Evolutionary conservation across 768 basidiomycete genomes (phyloP).

Genomic region (Trametes coccinea): DNA sequence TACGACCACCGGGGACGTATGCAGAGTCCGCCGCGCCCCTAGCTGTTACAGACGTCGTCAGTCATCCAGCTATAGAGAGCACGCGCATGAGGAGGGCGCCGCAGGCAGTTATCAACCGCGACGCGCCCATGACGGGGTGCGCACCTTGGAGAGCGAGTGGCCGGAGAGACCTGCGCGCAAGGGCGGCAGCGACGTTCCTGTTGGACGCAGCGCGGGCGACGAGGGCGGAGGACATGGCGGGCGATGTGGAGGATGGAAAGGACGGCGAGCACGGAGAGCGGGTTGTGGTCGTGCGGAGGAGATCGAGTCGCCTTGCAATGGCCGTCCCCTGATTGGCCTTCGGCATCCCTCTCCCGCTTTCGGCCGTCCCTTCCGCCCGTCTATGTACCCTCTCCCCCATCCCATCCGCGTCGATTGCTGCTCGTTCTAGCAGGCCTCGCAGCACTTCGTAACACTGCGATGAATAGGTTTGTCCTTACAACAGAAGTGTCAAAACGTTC

Average conservation of each 20-base stretch:
- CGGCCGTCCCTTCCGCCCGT: conserved; percentile 14
- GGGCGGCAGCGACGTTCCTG: conserved; percentile 39
- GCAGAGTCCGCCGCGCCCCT: conserved; percentile 27
- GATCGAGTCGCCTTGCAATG: conserved; percentile 9
- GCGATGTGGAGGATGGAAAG: conserved; percentile 16
- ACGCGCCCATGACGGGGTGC: conserved; percentile 12
- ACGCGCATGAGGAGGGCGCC: background rate
- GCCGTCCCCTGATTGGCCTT: conserved; percentile 19
- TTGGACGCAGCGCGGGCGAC: conserved; percentile 51
- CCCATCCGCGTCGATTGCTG: no score
- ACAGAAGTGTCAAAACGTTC: no score
- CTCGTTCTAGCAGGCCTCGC: no score
- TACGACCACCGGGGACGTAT: conserved; percentile 74
- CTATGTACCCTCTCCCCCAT: no score
- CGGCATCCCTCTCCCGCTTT: conserved; percentile 16
- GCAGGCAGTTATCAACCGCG: background rate
- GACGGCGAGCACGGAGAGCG: background rate
- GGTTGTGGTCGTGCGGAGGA: background rate
- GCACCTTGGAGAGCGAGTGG: conserved; percentile 44
- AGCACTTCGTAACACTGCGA: no score
- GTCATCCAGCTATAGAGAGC: background rate
- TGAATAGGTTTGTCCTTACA: no score
- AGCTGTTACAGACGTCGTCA: conserved; percentile 2
- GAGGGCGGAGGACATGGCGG: conserved; percentile 51
- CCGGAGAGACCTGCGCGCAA: conserved; percentile 42